Evolutionary conservation across 441 rosid genomes (phyloP).

Genomic region (Pelargonium cotyledonis): DNA sequence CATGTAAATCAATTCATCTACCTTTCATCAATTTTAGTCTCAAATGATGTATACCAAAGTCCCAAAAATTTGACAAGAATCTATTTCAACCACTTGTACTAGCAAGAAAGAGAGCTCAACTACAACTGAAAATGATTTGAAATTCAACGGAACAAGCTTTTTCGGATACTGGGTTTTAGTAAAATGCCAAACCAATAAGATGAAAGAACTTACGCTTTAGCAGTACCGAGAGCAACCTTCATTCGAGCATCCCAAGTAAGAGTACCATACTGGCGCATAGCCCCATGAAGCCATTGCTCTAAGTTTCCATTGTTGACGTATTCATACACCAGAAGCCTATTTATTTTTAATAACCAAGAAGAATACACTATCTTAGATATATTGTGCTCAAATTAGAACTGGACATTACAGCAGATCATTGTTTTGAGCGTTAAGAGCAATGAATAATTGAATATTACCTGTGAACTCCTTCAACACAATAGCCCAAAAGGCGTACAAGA

Average conservation of each 20-base stretch:
- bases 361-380: no score
- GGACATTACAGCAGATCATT: no score
- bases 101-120: constrained; percentile 5
- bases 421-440: background rate
- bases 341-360: background rate
- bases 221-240: constrained; percentile 82
- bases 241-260: constrained; percentile 96
- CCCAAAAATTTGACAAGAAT: constrained; percentile 10
- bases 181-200: no score
- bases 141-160: background rate
- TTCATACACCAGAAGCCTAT: constrained; percentile 88
- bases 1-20: background rate
- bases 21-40: background rate
- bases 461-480: constrained; percentile 92
- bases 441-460: constrained; percentile 36
- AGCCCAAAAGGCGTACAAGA: constrained; percentile 92
- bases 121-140: background rate
- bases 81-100: constrained; percentile 11
- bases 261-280: constrained; percentile 78
- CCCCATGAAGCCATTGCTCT: constrained; percentile 98
- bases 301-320: constrained; percentile 89
- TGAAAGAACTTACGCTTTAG: constrained; percentile 69
- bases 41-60: background rate
- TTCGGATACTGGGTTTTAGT: no score
- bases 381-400: no score